Evolutionary conservation across 129 eudicot genomes (phyloP), one percentile per base, ranked within the genome.

Genomic region (Artemisia annua): DNA sequence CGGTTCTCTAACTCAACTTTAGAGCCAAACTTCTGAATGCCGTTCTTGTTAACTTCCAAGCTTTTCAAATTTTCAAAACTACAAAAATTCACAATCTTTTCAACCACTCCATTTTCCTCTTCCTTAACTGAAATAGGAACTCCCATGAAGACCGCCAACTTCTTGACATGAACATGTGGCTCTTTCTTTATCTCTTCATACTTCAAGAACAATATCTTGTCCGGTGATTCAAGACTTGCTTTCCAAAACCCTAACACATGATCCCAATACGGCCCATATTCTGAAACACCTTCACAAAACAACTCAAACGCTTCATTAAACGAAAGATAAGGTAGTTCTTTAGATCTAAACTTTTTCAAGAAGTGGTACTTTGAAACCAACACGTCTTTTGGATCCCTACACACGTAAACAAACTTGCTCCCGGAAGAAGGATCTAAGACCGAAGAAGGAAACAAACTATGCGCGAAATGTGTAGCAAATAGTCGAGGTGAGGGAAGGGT

Each of bases 81-180:
- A 35, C 44, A 35, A 35, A 35, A 1, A 7, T 35, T 63, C 51
- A 13, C 69, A n/a, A 63, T 63, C 50, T 63, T 32, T 63, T 63
- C 17, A 5, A 14, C 68, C 14, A 35, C 8, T 0, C 26, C 50
- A 39, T 16, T 39, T 22, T n/a, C 69, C 3, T 63, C 14, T 7
- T 63, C 69, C 2, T 16, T 22, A n/a, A 4, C n/a, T 15, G 15
- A 63, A 15, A 63, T n/a, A 1, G 51, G 24, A 24, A 63, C 69
- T 22, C 69, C 69, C 26, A 63, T n/a, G 19, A 63, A 63, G 20
- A 35, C 69, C 35, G 51, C 69, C 51, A 63, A 63, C 69, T 16
- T 63, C 69, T 35, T 63, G 2, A 63, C 51, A 63, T 63, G 69
- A n/a, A 1, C 68, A 13, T 32, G 49, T 11, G 50, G 50, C 13